Evolutionary conservation across 345 rosid genomes (phyloP), one percentile per base, ranked within the genome.

Genomic region (Brassica rapa): DNA sequence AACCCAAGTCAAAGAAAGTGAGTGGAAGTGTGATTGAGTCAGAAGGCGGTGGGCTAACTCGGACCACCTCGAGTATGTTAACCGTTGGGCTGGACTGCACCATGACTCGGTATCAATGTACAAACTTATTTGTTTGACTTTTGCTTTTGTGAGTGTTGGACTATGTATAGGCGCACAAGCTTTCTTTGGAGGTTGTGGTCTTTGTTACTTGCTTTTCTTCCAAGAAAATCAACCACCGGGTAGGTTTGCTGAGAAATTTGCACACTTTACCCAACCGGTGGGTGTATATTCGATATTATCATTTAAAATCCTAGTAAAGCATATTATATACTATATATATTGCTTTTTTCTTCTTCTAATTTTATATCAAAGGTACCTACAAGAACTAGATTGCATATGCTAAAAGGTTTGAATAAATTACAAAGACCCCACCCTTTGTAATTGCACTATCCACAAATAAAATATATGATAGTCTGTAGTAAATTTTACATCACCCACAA

Each of bases 11-110:
- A 12, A 77, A 77, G 70, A 16, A 72, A 46, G 86, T 77, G 73
- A 82, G 76, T 3, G 82, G 82, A 6, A 86, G 82, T 21, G 78
- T 76, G 69, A 80, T 27, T 0, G 84, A 76, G 46, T 82, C 21
- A 3, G 56, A 60, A 11, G 68, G 46, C 0, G 82, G 82, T 35
- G 87, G 88, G 10, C 33, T 62, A n/a, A 80, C 65, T 70, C 49
- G 61, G 59, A 49, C 32, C 4, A 73, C 75, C 19, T 85, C 86
- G 5, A 85, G 67, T 39, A 78, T 68, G 23, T 39, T 62, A 14
- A 65, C 73, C 59, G 59, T 14, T 8, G 60, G 2, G 19, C 29
- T 16, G 0, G 77, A 62, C 8, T 74, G 12, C 6, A 5, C 66
- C 85, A 81, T 80, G 62, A 53, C 37, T 55, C 5, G 23, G 56